Conservation (phyloP, 192 early-diverging fungal species). For the Coemansia biformis region DNA sequence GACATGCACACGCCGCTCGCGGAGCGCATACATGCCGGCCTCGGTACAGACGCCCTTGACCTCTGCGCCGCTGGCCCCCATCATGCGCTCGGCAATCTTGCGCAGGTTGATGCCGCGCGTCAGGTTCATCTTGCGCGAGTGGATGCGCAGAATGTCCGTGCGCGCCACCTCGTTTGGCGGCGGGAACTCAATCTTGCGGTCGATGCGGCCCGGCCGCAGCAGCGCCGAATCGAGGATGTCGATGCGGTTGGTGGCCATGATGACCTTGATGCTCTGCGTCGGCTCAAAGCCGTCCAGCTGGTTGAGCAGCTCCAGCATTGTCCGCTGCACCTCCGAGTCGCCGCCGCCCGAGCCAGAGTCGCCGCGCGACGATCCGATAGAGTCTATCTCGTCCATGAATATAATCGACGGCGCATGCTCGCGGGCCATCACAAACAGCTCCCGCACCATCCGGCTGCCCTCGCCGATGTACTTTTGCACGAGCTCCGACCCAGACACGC, state of each 20-base stretch:
- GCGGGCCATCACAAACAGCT: slow-evolving; percentile 87
- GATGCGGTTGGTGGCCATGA: slow-evolving; percentile 91
- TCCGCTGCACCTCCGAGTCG: slow-evolving; percentile 86
- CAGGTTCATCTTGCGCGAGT: slow-evolving; percentile 88
- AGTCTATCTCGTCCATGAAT: slow-evolving; percentile 92
- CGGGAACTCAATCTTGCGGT: slow-evolving; percentile 88
- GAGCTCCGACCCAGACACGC: slow-evolving; percentile 84
- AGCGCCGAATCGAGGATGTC: slow-evolving; percentile 86
- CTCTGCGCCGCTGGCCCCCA: slow-evolving; percentile 80
- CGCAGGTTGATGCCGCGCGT: slow-evolving; percentile 85
- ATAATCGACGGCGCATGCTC: slow-evolving; percentile 89
- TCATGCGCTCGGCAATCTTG: slow-evolving; percentile 85
- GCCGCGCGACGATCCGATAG: slow-evolving; percentile 80
- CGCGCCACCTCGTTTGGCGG: slow-evolving; percentile 81
- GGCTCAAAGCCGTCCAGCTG: slow-evolving; percentile 88
- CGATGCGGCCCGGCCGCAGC: slow-evolving; percentile 83
- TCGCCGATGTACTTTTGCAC: slow-evolving; percentile 94
- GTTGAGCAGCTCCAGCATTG: slow-evolving; percentile 86
- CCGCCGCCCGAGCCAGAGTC: slow-evolving; percentile 71
- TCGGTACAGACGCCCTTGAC: slow-evolving; percentile 88
- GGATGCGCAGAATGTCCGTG: slow-evolving; percentile 84
- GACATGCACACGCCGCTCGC: slow-evolving; percentile 96
- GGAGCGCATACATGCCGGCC: slow-evolving; percentile 84
- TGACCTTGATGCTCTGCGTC: slow-evolving; percentile 88
- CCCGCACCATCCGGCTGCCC: slow-evolving; percentile 85